A percentile compares a stretch with the other conserved stretches of the same genome.
Evolutionary conservation across 2,329 filamentous ascomycete genomes (phyloP).

Genomic region (Nectriaceae sp.): DNA sequence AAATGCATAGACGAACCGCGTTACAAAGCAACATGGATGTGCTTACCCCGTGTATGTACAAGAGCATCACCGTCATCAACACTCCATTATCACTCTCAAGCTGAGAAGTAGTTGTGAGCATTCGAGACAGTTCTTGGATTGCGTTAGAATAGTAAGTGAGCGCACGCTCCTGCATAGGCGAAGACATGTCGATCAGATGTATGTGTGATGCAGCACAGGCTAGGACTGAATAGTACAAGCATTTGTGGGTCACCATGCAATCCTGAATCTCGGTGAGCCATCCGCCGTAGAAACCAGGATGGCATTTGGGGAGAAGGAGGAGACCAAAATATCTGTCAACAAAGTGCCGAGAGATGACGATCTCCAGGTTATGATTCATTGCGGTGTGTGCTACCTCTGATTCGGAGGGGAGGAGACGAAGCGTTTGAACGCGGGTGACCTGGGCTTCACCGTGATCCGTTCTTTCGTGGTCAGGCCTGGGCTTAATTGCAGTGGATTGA

Average conservation of each 20-base stretch:
- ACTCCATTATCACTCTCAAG: slow-evolving; percentile 23
- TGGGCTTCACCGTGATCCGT: slow-evolving; percentile 1
- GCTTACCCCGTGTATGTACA: slow-evolving; percentile 28
- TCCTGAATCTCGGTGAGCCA: slow-evolving; percentile 31
- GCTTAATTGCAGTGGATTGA: no score
- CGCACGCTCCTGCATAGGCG: slow-evolving; percentile 21
- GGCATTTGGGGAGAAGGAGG: slow-evolving; percentile 29
- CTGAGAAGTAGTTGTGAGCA: slow-evolving; percentile 10
- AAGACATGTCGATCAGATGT: slow-evolving; percentile 16
- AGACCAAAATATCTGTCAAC: slow-evolving; percentile 20
- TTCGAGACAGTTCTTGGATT: slow-evolving; percentile 15
- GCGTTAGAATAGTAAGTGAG: slow-evolving; percentile 25
- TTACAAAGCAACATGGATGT: not conserved
- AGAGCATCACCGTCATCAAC: slow-evolving; percentile 26
- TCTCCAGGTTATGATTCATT: slow-evolving; percentile 14
- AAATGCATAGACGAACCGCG: not conserved
- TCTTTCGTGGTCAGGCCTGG: not conserved
- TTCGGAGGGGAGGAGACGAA: slow-evolving; percentile 4
- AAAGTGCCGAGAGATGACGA: slow-evolving; percentile 20
- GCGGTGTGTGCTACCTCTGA: slow-evolving; percentile 8
- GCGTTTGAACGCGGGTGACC: not conserved
- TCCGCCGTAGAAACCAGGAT: slow-evolving; percentile 30
- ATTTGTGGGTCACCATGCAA: slow-evolving; percentile 27
- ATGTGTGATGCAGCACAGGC: slow-evolving; percentile 29
- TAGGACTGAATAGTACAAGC: slow-evolving; percentile 31